These are phyloP conservation scores for Brassica carinata DNA, from an alignment of 345 rosid species.

Conservation along the genomic window DNA sequence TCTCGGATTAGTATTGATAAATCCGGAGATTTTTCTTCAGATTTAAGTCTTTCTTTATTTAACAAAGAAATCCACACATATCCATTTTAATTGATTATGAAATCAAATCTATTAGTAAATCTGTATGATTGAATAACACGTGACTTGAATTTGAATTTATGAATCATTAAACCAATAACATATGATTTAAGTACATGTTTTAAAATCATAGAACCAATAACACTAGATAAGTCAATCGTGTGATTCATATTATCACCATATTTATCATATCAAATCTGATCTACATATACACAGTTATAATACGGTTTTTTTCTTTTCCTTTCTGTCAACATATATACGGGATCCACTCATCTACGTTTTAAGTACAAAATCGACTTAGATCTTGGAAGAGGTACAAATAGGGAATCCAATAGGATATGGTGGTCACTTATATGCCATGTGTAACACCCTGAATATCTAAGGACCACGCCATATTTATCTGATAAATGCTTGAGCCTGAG, in stretches of 20 bases:
- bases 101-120: too few relatives aligned
- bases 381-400: neutral
- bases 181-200: too few relatives aligned
- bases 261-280: neutral
- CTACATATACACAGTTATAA: neutral
- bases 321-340: neutral
- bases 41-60: too few relatives aligned
- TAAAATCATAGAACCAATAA: too few relatives aligned
- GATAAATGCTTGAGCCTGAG: neutral
- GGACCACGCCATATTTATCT: constrained; percentile 3
- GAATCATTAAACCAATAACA: too few relatives aligned
- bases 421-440: constrained; percentile 12
- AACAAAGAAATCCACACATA: too few relatives aligned
- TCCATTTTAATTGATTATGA: too few relatives aligned
- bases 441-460: constrained; percentile 6
- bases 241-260: neutral
- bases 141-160: too few relatives aligned
- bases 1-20: too few relatives aligned
- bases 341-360: neutral
- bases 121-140: too few relatives aligned
- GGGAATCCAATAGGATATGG: constrained; percentile 10
- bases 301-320: neutral
- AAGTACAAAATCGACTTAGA: neutral
- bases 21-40: too few relatives aligned
- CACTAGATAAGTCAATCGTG: neutral